Percentiles rank a stretch among this genome's conserved stretches.
Evolutionary conservation across 176 grass and related monocot genomes (phyloP).

Genomic region (Juncus inflexus): DNA sequence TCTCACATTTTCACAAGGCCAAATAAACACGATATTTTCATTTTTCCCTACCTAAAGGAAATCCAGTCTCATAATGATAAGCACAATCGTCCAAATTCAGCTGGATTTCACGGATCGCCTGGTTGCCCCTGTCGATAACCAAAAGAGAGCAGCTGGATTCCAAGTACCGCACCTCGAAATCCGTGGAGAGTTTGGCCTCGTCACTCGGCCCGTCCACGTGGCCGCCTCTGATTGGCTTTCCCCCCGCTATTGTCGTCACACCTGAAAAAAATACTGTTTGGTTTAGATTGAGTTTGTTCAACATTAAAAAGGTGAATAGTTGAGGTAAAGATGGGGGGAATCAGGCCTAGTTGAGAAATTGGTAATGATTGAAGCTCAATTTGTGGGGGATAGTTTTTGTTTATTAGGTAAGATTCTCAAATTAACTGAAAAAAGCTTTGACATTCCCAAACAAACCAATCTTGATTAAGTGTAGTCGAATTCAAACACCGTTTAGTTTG

Average conservation of each 20-base stretch:
- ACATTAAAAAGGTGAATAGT: too few species aligned
- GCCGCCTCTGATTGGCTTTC: conserved; percentile 67
- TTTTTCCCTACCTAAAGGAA: conserved; percentile 70
- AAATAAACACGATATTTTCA: background rate
- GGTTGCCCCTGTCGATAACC: conserved; percentile 88
- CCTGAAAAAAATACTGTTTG: conserved; percentile 41
- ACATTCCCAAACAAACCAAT: too few species aligned
- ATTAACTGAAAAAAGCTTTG: too few species aligned
- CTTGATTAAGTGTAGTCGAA: too few species aligned
- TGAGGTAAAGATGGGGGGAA: too few species aligned
- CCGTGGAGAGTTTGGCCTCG: conserved; percentile 91
- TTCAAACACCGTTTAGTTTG: too few species aligned
- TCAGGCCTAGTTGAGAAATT: too few species aligned
- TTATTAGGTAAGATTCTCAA: too few species aligned
- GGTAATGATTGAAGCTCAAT: background rate
- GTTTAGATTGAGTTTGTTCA: background rate
- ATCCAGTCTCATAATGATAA: conserved; percentile 68
- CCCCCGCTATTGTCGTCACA: conserved; percentile 92
- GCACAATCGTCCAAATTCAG: conserved; percentile 75
- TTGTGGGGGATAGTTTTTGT: background rate
- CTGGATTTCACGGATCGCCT: conserved; percentile 89
- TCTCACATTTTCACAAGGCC: background rate
- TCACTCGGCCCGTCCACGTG: conserved; percentile 82
- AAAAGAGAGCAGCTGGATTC: conserved; percentile 88
- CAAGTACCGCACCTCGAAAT: conserved; percentile 83